Percentiles rank a stretch among this genome's conserved stretches.
Conservation (phyloP, 441 rosid species). For the Erodium trifolium region DNA sequence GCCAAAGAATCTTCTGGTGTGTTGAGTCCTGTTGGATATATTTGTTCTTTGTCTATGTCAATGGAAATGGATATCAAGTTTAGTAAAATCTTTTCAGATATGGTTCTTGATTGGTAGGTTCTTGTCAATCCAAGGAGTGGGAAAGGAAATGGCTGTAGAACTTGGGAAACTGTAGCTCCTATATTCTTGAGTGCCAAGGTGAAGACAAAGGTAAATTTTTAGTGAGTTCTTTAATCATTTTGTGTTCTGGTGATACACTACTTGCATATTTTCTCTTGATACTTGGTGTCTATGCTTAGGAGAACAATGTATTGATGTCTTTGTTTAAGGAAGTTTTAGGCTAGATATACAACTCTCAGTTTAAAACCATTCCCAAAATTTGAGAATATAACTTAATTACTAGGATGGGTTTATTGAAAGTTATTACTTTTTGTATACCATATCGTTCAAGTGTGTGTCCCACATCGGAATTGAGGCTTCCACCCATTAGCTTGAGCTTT, state of each 20-base stretch:
- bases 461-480: too few species aligned
- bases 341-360: too few species aligned
- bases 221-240: background rate
- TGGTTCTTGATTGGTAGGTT: constrained; percentile 41
- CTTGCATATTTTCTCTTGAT: background rate
- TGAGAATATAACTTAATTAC: too few species aligned
- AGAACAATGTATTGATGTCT: too few species aligned
- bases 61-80: constrained; percentile 17
- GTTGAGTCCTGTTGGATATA: constrained; percentile 16
- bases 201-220: constrained; percentile 47
- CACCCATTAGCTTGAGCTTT: too few species aligned
- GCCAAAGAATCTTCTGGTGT: constrained; percentile 79
- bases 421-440: too few species aligned
- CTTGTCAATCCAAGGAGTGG: constrained; percentile 83
- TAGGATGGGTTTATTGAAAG: too few species aligned
- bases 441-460: too few species aligned
- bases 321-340: too few species aligned
- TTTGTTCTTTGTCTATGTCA: constrained; percentile 11
- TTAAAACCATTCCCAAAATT: too few species aligned
- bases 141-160: constrained; percentile 54
- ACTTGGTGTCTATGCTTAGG: background rate
- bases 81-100: constrained; percentile 25
- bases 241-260: background rate
- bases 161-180: constrained; percentile 79
- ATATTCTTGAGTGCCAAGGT: constrained; percentile 60